A percentile compares a stretch with the other conserved stretches of the same genome.
These are phyloP conservation scores for Suillus variegatus DNA, from an alignment of 768 basidiomycete genomes.

Conservation along the genomic window DNA sequence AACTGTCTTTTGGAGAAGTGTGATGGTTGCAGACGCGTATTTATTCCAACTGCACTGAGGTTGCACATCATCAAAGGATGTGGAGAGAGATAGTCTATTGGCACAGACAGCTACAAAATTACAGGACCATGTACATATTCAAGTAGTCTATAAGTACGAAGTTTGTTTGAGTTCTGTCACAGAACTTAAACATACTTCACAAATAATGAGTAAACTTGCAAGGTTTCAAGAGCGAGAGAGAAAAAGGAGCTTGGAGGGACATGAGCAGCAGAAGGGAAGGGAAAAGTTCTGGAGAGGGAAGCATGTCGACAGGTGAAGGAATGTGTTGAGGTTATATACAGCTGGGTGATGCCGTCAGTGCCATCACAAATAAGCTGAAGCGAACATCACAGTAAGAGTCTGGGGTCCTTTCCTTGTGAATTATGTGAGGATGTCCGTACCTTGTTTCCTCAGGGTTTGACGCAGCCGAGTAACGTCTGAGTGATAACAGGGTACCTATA, in stretches of 20 bases:
- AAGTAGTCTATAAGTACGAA: no score
- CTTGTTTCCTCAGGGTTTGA: not conserved
- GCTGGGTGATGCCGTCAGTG: not conserved
- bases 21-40: not conserved
- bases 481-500: not conserved
- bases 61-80: not conserved
- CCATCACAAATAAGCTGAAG: not conserved
- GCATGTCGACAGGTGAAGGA: not conserved
- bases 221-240: no score
- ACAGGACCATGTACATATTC: no score
- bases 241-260: not conserved
- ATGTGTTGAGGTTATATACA: not conserved
- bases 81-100: no score
- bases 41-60: not conserved
- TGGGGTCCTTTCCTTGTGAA: not conserved
- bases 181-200: no score
- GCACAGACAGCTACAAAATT: no score
- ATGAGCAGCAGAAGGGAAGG: not conserved
- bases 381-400: not conserved
- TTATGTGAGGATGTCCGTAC: not conserved
- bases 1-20: not conserved
- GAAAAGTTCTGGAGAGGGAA: not conserved
- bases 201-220: no score
- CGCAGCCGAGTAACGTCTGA: not conserved
- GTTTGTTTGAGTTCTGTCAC: no score